Base-by-base conservation (phyloP, 192 early-diverging fungal genomes). In the Umbelopsis sp. region DNA sequence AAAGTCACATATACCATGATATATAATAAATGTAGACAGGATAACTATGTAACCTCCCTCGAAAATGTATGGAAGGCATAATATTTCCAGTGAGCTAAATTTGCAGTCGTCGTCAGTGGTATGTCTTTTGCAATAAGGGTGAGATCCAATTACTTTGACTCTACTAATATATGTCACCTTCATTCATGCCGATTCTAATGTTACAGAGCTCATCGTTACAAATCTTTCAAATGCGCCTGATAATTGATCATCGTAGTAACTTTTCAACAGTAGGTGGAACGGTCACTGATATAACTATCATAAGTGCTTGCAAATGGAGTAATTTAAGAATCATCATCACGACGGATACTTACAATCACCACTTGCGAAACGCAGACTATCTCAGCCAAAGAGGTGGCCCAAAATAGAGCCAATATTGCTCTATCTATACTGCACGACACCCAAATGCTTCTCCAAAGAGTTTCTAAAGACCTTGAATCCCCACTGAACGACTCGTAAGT, bases 191-290 rank as follows among this genome's bases (percentile, higher is more conserved):
- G 6, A 5, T 34, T 32, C 34, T 1, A 29, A 14, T 2, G 1
- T 34, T 17, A 62, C 31, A 62, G 56, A 62, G 56, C 31, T 62
- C 56, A 34, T 26, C 32, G 26, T 34, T 62, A 62, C 56, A 62
- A 62, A 7, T 31, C 31, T 62, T 29, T 62, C 56, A 5, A 62
- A 32, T 32, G 56, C 29, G 20, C 56, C 56, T 5, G 56, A 62
- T 20, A 9, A 62, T 20, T 17, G 16, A 20, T 62, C 32, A 12
- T 34, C 56, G 3, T 62, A 4, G 56, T 62, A 31, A 31, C 56
- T n/a, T n/a, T 14, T 62, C 56, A 62, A 31, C 56, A 32, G 29
- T 17, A 0, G 56, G 34, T 32, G 56, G 56, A 3, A 34, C 9
- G 25, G 14, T 62, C 31, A 62, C 20, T 12, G 56, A 62, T 62